A percentile compares a stretch with the other conserved stretches of the same genome.
phyloP scores from a whole-genome alignment of 2,329 filamentous ascomycete genomes.

The Biscogniauxia marginata region DNA sequence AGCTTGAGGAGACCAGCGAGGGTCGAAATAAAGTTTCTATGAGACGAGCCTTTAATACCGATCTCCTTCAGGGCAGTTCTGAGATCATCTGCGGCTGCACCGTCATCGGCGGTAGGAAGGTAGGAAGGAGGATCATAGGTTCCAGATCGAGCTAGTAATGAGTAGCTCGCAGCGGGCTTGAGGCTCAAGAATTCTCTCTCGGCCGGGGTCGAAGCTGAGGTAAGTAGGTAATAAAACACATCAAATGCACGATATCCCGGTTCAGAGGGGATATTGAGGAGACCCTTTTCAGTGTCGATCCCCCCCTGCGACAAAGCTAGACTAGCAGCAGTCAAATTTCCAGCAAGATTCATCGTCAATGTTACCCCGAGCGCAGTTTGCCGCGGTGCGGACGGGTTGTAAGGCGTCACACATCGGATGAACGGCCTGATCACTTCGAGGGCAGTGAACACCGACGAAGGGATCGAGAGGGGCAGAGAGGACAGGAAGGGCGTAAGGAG shows the following conservation, averaged over 20 bases:
- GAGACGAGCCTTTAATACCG: constrained; percentile 83
- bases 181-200: constrained; percentile 88
- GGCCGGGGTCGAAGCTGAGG: constrained; percentile 82
- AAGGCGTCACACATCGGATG: constrained; percentile 80
- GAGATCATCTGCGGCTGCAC: constrained; percentile 90
- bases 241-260: constrained; percentile 89
- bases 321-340: constrained; percentile 72
- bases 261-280: constrained; percentile 77
- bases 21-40: constrained; percentile 80
- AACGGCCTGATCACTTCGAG: constrained; percentile 84
- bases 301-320: constrained; percentile 82
- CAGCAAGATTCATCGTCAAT: constrained; percentile 77
- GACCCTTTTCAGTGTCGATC: constrained; percentile 77
- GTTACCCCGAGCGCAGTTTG: constrained; percentile 79
- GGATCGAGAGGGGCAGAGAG: constrained; percentile 76
- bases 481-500: constrained; percentile 78
- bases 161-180: constrained; percentile 72
- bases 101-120: constrained; percentile 88
- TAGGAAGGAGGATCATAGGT: constrained; percentile 87
- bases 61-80: constrained; percentile 82
- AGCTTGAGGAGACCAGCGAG: constrained; percentile 87
- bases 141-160: constrained; percentile 75
- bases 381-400: constrained; percentile 80
- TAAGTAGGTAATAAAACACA: constrained; percentile 95
- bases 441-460: constrained; percentile 72